phyloP scores from a whole-genome alignment of 1,139 yeast species.

The Debaryomycetaceae sp. region DNA sequence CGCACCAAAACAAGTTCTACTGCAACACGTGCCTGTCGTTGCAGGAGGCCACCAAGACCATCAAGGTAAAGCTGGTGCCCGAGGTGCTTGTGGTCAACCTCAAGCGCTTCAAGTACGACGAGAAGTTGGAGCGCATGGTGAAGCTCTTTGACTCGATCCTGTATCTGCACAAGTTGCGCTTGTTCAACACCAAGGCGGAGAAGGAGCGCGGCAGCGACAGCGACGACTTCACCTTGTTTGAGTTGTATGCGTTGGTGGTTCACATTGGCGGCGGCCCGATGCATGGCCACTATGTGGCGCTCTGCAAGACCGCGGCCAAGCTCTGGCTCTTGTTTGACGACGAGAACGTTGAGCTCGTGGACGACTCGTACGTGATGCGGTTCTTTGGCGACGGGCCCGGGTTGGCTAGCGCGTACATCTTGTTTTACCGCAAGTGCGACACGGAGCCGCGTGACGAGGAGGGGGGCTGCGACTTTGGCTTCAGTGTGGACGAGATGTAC shows the following conservation, averaged over 20 bases:
- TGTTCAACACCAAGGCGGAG: slow-evolving; percentile 58
- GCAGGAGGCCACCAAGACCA: slow-evolving; percentile 94
- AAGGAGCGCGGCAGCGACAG: slow-evolving; percentile 36
- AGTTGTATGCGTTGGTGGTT: slow-evolving; percentile 79
- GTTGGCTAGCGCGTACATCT: slow-evolving; percentile 84
- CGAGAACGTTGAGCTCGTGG: slow-evolving; percentile 87
- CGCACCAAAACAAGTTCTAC: slow-evolving; percentile 85
- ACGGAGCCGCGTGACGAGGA: slow-evolving; percentile 19
- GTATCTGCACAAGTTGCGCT: slow-evolving; percentile 70
- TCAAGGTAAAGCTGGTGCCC: slow-evolving; percentile 76
- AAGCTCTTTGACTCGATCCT: slow-evolving; percentile 82
- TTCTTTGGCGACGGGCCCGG: slow-evolving; percentile 90
- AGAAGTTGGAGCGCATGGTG: slow-evolving; percentile 73
- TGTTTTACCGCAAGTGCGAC: slow-evolving; percentile 54
- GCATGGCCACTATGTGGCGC: slow-evolving; percentile 92
- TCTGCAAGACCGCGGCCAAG: slow-evolving; percentile 71
- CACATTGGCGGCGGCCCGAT: slow-evolving; percentile 98
- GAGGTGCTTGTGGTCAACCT: slow-evolving; percentile 76
- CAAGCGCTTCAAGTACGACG: slow-evolving; percentile 89
- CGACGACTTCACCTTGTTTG: slow-evolving; percentile 55
- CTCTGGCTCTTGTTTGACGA: slow-evolving; percentile 95
- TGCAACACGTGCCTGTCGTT: slow-evolving; percentile 88
- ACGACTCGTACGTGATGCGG: slow-evolving; percentile 75
- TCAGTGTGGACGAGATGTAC: slow-evolving; percentile 28
- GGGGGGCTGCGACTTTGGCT: slow-evolving; percentile 28